Evolutionary conservation across 441 rosid genomes (phyloP), one percentile per base, ranked within the genome.

Genomic region (Aquilaria agallochum): DNA sequence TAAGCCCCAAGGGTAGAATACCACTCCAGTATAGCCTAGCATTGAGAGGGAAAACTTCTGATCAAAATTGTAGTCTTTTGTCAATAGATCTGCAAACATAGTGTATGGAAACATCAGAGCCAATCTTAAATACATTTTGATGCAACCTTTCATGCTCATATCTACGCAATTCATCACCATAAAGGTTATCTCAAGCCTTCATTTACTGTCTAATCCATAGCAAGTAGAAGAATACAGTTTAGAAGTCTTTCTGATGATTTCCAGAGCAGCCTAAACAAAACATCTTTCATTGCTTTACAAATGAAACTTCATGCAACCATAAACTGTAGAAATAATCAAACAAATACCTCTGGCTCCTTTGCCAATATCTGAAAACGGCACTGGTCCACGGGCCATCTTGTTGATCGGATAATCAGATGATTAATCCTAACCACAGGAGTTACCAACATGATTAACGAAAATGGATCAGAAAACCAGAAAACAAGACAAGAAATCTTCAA

Each of bases 11-110:
- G 15, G 9, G 45, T 51, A 27, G 53, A 74, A 13, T 82, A 89
- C 94, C 86, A 83, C 73, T 73, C 92, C 94, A 36, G 81, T 74
- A 34, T 83, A 46, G 63, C 77, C 80, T 62, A 77, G 76, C 74
- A 85, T 69, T 13, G 87, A 78, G 55, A 89, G 72, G 53, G 84
- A 81, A 72, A 85, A 80, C 83, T 87, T 89, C 62, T 87, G 86
- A 70, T 85, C 94, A 64, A 83, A 89, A 75, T 75, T 72, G 71
- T 85, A 87, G 69, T 87, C 96, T 80, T 89, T 89, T 71, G 70
- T 77, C 67, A 89, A 60, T 40, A 89, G 84, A 67, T 87, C 96
- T 87, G 90, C 84, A 78, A 55, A 15, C 56, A 62, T 42, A 0
- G 42, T 36, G 42, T 36, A 36, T 36, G 42, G 42, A 36, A 36